phyloP scores from a whole-genome alignment of 2,329 filamentous ascomycete genomes.

The Myriosclerotinia duriaeana region DNA sequence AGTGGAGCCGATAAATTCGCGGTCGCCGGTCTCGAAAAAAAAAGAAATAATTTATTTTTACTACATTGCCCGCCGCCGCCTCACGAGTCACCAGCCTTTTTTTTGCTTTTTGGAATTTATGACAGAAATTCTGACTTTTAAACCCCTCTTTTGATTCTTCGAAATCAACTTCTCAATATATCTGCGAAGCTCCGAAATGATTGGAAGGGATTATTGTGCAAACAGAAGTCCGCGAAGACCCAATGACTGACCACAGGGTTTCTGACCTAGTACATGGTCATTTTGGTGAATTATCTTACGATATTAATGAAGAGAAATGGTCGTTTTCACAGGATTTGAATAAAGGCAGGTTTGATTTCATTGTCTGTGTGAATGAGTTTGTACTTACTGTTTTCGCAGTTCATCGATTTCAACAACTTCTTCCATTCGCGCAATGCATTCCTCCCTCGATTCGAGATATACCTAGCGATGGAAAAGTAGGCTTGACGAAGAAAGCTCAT shows the following conservation, averaged over 20 bases:
- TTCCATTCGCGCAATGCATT: conserved; percentile 34
- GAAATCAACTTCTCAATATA: neutral
- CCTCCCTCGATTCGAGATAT: conserved; percentile 31
- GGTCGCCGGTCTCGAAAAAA: conserved; percentile 9
- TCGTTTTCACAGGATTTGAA: conserved; percentile 34
- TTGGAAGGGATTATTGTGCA: conserved; percentile 26
- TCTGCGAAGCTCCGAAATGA: conserved; percentile 32
- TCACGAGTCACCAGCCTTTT: conserved; percentile 2
- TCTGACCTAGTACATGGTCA: conserved; percentile 54
- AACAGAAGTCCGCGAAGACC: conserved; percentile 41
- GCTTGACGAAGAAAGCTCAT: conserved; percentile 22
- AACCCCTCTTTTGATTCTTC: neutral
- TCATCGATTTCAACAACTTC: conserved; percentile 34
- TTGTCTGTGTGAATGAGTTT: neutral
- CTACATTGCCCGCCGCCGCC: neutral
- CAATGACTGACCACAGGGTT: conserved; percentile 40
- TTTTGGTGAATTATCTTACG: conserved; percentile 51
- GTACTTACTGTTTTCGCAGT: conserved; percentile 29
- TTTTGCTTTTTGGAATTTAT: conserved; percentile 1
- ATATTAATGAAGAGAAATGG: conserved; percentile 39
- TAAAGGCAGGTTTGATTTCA: conserved; percentile 27
- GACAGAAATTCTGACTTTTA: conserved; percentile 5
- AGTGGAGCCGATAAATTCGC: conserved; percentile 10
- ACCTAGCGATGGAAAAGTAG: conserved; percentile 21
- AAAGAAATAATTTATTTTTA: conserved; percentile 17